Conservation (phyloP, 1,284 basidiomycete genomes). For the Ustilago trichophora region DNA sequence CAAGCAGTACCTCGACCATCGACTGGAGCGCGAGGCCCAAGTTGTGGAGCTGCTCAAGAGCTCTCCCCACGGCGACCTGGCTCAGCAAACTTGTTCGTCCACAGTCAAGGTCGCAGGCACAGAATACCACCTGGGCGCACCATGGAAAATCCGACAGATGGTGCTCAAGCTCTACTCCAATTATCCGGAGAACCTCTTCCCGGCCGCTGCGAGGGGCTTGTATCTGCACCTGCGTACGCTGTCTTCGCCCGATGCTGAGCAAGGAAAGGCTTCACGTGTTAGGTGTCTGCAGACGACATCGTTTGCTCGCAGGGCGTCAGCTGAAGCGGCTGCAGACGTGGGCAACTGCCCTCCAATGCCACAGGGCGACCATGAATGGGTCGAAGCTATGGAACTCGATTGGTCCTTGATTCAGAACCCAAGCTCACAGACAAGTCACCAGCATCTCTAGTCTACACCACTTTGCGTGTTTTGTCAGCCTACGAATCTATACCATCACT, state of each 20-base stretch:
- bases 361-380: slow-evolving; percentile 31
- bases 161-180: slow-evolving; percentile 72
- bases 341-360: slow-evolving; percentile 43
- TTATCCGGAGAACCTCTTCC: slow-evolving; percentile 75
- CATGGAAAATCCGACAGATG: slow-evolving; percentile 59
- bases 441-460: slow-evolving; percentile 4
- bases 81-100: not conserved
- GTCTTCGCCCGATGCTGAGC: slow-evolving; percentile 30
- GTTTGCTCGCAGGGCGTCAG: slow-evolving; percentile 24
- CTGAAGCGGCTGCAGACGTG: slow-evolving; percentile 16
- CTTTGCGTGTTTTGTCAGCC: no score
- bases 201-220: slow-evolving; percentile 77
- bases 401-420: slow-evolving; percentile 26
- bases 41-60: slow-evolving; percentile 73
- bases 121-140: slow-evolving; percentile 12
- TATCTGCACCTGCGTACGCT: slow-evolving; percentile 80
- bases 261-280: slow-evolving; percentile 10
- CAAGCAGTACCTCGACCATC: slow-evolving; percentile 79
- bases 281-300: slow-evolving; percentile 34
- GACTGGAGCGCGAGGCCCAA: slow-evolving; percentile 82
- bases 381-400: slow-evolving; percentile 44
- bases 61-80: slow-evolving; percentile 67
- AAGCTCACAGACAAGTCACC: no score
- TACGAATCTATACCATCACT: not conserved
- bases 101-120: slow-evolving; percentile 5